These are phyloP conservation scores for Lodderomyces oxycetoniae DNA, from an alignment of 1,139 yeast species.

Conservation along the genomic window DNA sequence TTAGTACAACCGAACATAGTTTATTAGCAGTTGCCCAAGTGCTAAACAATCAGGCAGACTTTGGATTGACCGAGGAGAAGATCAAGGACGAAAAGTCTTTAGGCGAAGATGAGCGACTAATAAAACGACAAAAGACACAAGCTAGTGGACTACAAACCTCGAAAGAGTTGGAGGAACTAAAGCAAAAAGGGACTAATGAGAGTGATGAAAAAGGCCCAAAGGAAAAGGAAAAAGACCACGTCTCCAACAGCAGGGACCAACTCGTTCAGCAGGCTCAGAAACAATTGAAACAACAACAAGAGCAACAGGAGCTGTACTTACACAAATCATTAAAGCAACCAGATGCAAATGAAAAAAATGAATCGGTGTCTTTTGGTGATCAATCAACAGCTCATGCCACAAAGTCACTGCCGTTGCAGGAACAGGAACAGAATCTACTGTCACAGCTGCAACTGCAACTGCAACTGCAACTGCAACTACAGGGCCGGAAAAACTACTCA, in stretches of 20 bases:
- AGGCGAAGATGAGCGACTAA: background rate
- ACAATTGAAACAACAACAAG: conserved; percentile 3
- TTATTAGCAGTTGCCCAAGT: conserved; percentile 3
- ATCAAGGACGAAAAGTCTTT: background rate
- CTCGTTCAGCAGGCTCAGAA: conserved; percentile 4
- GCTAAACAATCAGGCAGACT: background rate
- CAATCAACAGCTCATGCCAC: too few species aligned
- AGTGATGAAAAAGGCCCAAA: background rate
- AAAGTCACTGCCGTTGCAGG: too few species aligned
- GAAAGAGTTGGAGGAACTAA: background rate
- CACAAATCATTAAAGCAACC: background rate
- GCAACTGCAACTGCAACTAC: too few species aligned
- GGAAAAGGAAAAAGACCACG: background rate
- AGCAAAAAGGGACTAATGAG: conserved; percentile 1
- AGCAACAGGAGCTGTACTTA: conserved; percentile 2
- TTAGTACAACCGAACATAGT: conserved; percentile 3
- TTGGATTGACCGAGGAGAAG: background rate
- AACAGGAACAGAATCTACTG: background rate
- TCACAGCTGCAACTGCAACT: conserved; percentile 2
- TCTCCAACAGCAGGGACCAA: background rate
- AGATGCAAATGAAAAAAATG: background rate
- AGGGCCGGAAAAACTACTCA: conserved; percentile 8
- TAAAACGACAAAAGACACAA: background rate
- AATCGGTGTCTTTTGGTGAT: background rate
- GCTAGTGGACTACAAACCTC: background rate